Evolutionary conservation across 1,284 basidiomycete species (phyloP).

Genomic region (Papiliotrema fonsecae): DNA sequence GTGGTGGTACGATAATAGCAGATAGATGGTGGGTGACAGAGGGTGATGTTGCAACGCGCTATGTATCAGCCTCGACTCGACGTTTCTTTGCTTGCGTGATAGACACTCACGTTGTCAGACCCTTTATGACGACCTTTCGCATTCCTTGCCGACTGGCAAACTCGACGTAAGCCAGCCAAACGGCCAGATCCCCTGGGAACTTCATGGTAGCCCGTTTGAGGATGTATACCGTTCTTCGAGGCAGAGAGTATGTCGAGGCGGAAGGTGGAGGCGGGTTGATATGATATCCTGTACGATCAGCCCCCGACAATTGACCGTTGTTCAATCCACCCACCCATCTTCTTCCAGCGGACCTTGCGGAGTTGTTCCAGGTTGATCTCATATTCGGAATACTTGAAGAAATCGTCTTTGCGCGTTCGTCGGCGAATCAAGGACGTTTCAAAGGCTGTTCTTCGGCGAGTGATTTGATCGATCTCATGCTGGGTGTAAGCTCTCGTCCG

Average conservation of each 20-base stretch:
- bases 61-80: constrained; percentile 1
- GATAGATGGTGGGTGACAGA: constrained; percentile 70
- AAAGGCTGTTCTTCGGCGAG: constrained; percentile 76
- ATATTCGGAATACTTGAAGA: constrained; percentile 83
- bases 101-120: constrained; percentile 58
- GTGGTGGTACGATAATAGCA: constrained; percentile 81
- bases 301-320: not conserved
- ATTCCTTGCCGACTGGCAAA: constrained; percentile 77
- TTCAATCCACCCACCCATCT: constrained; percentile 58
- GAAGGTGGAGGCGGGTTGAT: constrained; percentile 54
- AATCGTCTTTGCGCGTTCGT: constrained; percentile 80
- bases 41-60: constrained; percentile 86
- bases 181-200: constrained; percentile 78
- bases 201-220: constrained; percentile 84
- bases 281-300: constrained; percentile 31
- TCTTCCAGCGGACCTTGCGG: constrained; percentile 65
- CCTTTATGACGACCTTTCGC: constrained; percentile 67
- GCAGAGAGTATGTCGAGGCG: constrained; percentile 75
- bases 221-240: constrained; percentile 77
- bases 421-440: constrained; percentile 79
- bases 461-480: constrained; percentile 77
- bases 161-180: constrained; percentile 85
- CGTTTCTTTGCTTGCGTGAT: not conserved
- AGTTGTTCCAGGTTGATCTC: constrained; percentile 84
- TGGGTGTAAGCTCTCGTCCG: constrained; percentile 30